phyloP scores from a whole-genome alignment of 345 rosid genomes.

The Garcia nutans region DNA sequence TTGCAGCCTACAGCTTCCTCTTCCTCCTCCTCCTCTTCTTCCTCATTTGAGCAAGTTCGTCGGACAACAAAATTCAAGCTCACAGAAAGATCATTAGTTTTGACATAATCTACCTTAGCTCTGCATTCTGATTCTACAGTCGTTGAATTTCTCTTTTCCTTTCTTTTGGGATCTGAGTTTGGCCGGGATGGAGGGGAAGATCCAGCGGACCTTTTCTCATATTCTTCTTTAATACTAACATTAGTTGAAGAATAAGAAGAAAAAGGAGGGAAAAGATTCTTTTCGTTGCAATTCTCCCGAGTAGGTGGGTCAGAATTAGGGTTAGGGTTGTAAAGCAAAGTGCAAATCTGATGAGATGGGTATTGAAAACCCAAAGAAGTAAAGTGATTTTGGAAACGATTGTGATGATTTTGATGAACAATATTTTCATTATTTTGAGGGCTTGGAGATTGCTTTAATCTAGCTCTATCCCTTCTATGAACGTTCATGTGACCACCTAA shows the following conservation, averaged over 20 bases:
- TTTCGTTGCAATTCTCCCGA: conserved; percentile 25
- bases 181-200: conserved; percentile 38
- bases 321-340: conserved; percentile 57
- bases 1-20: conserved; percentile 34
- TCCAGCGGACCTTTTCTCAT: conserved; percentile 20
- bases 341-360: conserved; percentile 47
- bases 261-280: conserved; percentile 27
- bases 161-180: conserved; percentile 30
- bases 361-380: conserved; percentile 37
- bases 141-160: conserved; percentile 41
- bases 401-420: conserved; percentile 23
- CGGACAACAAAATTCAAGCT: conserved; percentile 66
- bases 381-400: conserved; percentile 26
- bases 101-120: conserved; percentile 39
- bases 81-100: conserved; percentile 44
- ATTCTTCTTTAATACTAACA: conserved; percentile 17
- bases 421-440: conserved; percentile 20
- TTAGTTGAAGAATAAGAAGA: conserved; percentile 28
- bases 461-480: conserved; percentile 36
- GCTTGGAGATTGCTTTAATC: conserved; percentile 35
- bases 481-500: conserved; percentile 40
- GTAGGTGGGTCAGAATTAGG: conserved; percentile 48
- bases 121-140: conserved; percentile 28
- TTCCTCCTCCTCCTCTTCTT: conserved; percentile 29
- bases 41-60: conserved; percentile 31